Conservation (phyloP, 2,329 filamentous ascomycete species). For the Venturia nashicola region DNA sequence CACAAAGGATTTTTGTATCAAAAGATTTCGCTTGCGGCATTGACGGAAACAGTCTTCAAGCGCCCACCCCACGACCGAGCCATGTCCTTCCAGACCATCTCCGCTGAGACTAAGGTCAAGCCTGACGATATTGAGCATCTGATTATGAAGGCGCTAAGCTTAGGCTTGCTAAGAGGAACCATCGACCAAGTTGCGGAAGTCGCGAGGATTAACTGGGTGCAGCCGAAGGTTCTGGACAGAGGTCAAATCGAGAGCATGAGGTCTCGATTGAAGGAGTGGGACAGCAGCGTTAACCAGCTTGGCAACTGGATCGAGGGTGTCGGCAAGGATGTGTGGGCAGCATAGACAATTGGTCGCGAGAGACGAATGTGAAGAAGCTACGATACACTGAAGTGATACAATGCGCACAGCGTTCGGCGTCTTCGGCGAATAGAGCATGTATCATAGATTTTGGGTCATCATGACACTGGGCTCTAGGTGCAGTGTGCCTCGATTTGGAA, state of each 20-base stretch:
- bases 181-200: slow-evolving; percentile 95
- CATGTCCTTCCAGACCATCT: slow-evolving; percentile 83
- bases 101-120: slow-evolving; percentile 82
- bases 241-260: slow-evolving; percentile 91
- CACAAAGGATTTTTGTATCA: slow-evolving; percentile 81
- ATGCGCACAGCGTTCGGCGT: background rate
- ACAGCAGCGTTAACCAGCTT: slow-evolving; percentile 86
- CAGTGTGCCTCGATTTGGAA: background rate
- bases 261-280: slow-evolving; percentile 80
- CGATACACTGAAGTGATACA: background rate
- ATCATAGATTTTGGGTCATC: background rate
- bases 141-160: slow-evolving; percentile 96
- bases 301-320: slow-evolving; percentile 94
- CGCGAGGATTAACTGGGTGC: slow-evolving; percentile 95
- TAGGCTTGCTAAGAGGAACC: slow-evolving; percentile 78
- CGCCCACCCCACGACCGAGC: slow-evolving; percentile 89
- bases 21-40: slow-evolving; percentile 93
- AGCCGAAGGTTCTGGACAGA: slow-evolving; percentile 95
- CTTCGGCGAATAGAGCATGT: background rate
- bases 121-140: slow-evolving; percentile 92
- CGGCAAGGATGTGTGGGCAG: slow-evolving; percentile 92
- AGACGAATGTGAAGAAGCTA: background rate
- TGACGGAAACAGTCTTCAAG: slow-evolving; percentile 93
- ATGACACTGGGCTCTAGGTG: background rate
- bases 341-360: slow-evolving; percentile 28